Percentiles rank a stretch among this genome's conserved stretches.
Conservation (phyloP, 2,329 filamentous ascomycete genomes). For the Monosporascus sp. region DNA sequence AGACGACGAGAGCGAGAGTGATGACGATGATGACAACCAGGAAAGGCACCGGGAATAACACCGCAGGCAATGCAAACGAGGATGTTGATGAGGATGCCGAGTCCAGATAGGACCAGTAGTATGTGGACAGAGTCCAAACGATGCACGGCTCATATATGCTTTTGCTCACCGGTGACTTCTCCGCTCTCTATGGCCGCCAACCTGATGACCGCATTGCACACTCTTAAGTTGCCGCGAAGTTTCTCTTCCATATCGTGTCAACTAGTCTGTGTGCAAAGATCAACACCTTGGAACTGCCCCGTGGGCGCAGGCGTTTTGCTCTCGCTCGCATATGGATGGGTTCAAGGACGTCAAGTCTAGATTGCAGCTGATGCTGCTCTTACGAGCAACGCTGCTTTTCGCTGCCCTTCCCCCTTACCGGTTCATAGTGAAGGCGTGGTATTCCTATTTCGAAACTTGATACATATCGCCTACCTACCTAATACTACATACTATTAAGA, state of each 20-base stretch:
- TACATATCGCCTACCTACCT: not conserved
- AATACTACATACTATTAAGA: not conserved
- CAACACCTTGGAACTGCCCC: constrained; percentile 39
- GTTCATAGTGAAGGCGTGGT: not conserved
- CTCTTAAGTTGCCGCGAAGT: constrained; percentile 92
- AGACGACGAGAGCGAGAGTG: constrained; percentile 52
- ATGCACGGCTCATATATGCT: too few species aligned
- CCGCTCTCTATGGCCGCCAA: not conserved
- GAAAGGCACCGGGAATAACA: constrained; percentile 8
- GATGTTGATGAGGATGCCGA: constrained; percentile 13
- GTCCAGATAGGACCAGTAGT: constrained; percentile 9
- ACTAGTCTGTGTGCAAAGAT: constrained; percentile 98
- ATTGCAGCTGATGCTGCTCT: constrained; percentile 20
- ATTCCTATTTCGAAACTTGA: not conserved
- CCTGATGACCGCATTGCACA: constrained; percentile 55
- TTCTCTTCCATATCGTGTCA: constrained; percentile 75
- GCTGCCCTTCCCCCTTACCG: constrained; percentile 12
- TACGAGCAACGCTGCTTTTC: constrained; percentile 12
- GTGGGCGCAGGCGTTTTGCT: constrained; percentile 49
- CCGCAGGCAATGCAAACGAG: constrained; percentile 19
- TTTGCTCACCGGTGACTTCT: constrained; percentile 3
- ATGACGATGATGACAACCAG: constrained; percentile 43
- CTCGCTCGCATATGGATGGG: constrained; percentile 28
- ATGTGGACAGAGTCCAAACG: constrained; percentile 4
- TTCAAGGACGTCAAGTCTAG: constrained; percentile 29